Base-by-base conservation (phyloP, 2,329 filamentous ascomycete species). In the Beauveria asiatica region DNA sequence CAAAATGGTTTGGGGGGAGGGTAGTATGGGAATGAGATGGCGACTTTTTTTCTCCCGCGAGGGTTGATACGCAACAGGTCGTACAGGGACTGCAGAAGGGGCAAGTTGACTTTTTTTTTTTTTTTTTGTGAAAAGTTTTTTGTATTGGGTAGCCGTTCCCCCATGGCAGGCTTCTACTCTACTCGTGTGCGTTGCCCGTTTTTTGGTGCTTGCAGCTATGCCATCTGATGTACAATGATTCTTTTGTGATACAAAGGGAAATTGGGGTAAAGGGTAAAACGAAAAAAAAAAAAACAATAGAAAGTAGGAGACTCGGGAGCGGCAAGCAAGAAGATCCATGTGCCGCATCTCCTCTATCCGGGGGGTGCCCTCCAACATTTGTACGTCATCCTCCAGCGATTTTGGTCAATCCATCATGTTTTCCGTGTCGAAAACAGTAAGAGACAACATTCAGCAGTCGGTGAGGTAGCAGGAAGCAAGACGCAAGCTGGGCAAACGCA, bases 181-280 rank as follows among this genome's bases (percentile, higher is more conserved):
- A 23, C 30, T 25, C 27, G 19, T n/a, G 23, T 37, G 33, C 21
- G 37, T 44, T 45, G 44, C 46, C 48, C n/a, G n/a, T 42, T 17
- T 49, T 50, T 42, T 30, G 23, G 44, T 57, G 54, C 46, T 51
- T 50, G 21, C 56, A 59, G 56, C 56, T 37, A 52, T 52, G 39
- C 48, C 56, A 51, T 59, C 56, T 59, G 56, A 59, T 59, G 56
- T 59, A 59, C 56, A 59, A 59, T 50, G 48, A 59, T 51, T 59
- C 46, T 59, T 51, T 41, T 57, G 45, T 44, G 56, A 45, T 52
- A 51, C 46, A 51, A 59, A 59, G 48, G 56, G 25, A 59, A 59
- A 33, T 13, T 5, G n/a, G 5, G 37, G 23, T 44, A 59, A 59
- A 52, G n/a, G 48, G 33, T 10, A 30, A 48, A 57, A 11, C n/a